Evolutionary conservation across 1,139 yeast genomes (phyloP), one percentile per base, ranked within the genome.

Genomic region (Candida tropicalis): DNA sequence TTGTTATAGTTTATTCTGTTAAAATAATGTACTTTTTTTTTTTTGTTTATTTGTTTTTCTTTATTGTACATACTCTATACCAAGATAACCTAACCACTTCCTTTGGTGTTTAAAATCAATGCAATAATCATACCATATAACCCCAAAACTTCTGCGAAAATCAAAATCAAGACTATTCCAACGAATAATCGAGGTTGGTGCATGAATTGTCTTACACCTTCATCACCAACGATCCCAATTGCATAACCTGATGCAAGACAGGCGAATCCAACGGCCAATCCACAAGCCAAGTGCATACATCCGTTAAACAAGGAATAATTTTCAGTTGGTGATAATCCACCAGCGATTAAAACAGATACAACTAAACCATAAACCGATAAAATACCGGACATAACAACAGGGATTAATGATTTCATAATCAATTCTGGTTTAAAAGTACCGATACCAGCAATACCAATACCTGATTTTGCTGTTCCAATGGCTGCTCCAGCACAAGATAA

Each of bases 131-230:
- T 82, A 56, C 98, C 99, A 66, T 93, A 93, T 58, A 93, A 81
- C 65, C 98, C 99, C 71, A 93, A 84, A 53, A 93, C 99, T 80
- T 93, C 99, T 54, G 98, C 97, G 72, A 93, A 93, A 87, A 93
- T 93, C 68, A 93, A 85, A 63, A 93, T 93, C 72, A 87, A 81
- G 64, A 91, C 91, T 87, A 93, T 93, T 63, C 98, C 98, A 50
- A 93, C 99, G 68, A 93, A 93, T 60, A 93, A 79, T 73, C 96
- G 84, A 56, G 97, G 97, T 70, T 93, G 98, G 65, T 89, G 96
- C 68, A 95, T 89, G 58, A 87, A 85, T 67, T 95, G 95, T 75
- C 98, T 87, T 44, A 93, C 98, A 71, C 99, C 99, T 51, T 95
- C 98, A 66, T 93, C 99, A 62, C 99, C 99, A 51, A 93, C 98